Evolutionary conservation across 768 basidiomycete genomes (phyloP).

Genomic region (Boletus insuetus): DNA sequence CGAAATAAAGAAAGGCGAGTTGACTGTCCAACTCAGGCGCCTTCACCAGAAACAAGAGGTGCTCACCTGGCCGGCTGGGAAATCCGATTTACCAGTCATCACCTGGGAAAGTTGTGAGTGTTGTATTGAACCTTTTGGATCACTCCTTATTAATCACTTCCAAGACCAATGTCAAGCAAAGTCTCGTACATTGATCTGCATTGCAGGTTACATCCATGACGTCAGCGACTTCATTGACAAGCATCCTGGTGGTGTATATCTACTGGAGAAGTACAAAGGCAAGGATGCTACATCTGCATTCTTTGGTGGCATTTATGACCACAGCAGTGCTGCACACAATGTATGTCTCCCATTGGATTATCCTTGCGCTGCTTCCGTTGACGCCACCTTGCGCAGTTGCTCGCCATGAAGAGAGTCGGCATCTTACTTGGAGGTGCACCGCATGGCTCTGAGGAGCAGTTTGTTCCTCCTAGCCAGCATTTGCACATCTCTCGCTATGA

Average conservation of each 20-base stretch:
- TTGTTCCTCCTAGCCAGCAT: constrained; percentile 6
- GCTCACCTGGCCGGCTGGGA: constrained; percentile 73
- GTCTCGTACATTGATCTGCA: constrained; percentile 79
- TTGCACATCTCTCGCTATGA: background rate
- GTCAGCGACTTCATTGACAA: constrained; percentile 76
- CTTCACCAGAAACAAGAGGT: constrained; percentile 71
- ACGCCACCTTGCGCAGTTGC: background rate
- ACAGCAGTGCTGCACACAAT: constrained; percentile 81
- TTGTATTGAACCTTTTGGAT: background rate
- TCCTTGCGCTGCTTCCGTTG: background rate
- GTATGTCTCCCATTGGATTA: constrained; percentile 35
- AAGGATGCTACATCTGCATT: constrained; percentile 89
- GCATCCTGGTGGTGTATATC: constrained; percentile 83
- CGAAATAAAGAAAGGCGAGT: constrained; percentile 75
- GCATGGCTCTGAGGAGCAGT: constrained; percentile 1
- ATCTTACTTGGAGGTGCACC: constrained; percentile 8
- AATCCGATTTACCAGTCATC: constrained; percentile 75
- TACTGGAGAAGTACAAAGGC: constrained; percentile 79
- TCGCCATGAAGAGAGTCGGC: constrained; percentile 11
- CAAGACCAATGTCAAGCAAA: constrained; percentile 73
- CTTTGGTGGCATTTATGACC: constrained; percentile 86
- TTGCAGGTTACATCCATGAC: constrained; percentile 90
- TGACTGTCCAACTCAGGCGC: constrained; percentile 88
- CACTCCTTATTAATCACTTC: constrained; percentile 5
- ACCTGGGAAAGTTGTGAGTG: constrained; percentile 76